These are phyloP conservation scores for Pseudopediastrum boryanum DNA, from an alignment of 139 green algal genomes.

Conservation along the genomic window DNA sequence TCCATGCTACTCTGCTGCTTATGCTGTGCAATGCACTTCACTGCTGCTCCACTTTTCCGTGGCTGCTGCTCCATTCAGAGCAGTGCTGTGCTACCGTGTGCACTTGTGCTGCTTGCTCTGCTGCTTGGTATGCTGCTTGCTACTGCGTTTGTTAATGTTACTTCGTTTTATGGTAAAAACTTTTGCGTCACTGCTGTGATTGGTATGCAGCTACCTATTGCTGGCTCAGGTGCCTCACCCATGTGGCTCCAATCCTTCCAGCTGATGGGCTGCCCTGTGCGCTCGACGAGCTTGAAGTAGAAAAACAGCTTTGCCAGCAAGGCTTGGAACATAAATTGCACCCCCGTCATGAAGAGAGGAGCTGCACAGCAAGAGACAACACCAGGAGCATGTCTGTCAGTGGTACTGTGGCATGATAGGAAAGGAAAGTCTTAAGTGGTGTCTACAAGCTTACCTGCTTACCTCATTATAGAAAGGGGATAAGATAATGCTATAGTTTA, in stretches of 20 bases:
- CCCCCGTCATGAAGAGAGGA: conserved; percentile 51
- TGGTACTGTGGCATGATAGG: not conserved
- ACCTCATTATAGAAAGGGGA: not conserved
- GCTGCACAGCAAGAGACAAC: too few relatives aligned
- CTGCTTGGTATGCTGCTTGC: not conserved
- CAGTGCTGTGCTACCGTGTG: not conserved
- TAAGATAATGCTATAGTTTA: not conserved
- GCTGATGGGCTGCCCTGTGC: conserved; percentile 38
- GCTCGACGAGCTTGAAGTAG: conserved; percentile 42
- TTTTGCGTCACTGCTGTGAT: not conserved
- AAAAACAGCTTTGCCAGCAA: conserved; percentile 67
- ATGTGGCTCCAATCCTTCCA: conserved; percentile 67
- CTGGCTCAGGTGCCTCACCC: conserved; percentile 39
- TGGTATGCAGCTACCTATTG: not conserved
- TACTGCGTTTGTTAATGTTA: not conserved
- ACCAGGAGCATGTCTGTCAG: conserved; percentile 3
- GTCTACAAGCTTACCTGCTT: too few relatives aligned
- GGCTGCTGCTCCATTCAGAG: too few relatives aligned
- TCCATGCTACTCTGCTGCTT: too few relatives aligned
- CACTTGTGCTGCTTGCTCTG: not conserved
- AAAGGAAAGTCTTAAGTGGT: not conserved
- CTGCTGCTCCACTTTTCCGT: too few relatives aligned
- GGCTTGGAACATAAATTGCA: conserved; percentile 82
- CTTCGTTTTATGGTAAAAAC: not conserved
- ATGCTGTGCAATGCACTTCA: too few relatives aligned